Evolutionary conservation across 257 asterid species (phyloP), one percentile per base, ranked within the genome.

Genomic region (Fraxinus quadrangulata): DNA sequence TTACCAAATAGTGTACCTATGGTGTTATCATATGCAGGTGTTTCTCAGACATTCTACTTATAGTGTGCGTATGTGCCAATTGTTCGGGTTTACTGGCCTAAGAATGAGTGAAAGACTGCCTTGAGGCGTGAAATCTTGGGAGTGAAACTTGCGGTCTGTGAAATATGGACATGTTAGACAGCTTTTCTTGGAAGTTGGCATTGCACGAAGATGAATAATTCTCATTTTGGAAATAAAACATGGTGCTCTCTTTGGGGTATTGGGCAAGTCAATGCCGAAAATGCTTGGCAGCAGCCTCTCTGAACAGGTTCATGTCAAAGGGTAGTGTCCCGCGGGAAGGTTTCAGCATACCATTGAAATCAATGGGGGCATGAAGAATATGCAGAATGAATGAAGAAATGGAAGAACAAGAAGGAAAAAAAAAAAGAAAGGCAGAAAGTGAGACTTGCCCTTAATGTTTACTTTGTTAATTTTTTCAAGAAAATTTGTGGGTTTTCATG

Each of bases 321-420:
- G 19, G 91, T 80, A 51, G 71, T 74, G 85, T 86, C 87, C 94
- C 94, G 86, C 71, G 90, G 90, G 80, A 84, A 78, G 80, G 90
- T 86, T 76, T 76, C 19, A 1, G 85, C 89, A 54, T 90, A 54
- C 86, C 86, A 80, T 75, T 79, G 74, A 90, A 88, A 68, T 77
- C 76, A 51, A 90, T 79, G 68, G 94, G 88, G 88, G 79, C 94
- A 90, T n/a, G 83, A 73, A 14, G 87, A 76, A 73, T 77, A 17
- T 3, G 83, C 78, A 21, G 87, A 73, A 47, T 56, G 26, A 9
- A 1, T 63, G 70, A 13, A 24, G 42, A 68, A 30, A 30, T 73
- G 33, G 49, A 56, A 49, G 66, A 65, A 16, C 33, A 82, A 4
- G 78, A 85, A 10, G 31, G 2, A 30, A 30, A 31, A 31, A 31